phyloP scores from a whole-genome alignment of 2,329 filamentous ascomycete species.

The Fusarium hostae region DNA sequence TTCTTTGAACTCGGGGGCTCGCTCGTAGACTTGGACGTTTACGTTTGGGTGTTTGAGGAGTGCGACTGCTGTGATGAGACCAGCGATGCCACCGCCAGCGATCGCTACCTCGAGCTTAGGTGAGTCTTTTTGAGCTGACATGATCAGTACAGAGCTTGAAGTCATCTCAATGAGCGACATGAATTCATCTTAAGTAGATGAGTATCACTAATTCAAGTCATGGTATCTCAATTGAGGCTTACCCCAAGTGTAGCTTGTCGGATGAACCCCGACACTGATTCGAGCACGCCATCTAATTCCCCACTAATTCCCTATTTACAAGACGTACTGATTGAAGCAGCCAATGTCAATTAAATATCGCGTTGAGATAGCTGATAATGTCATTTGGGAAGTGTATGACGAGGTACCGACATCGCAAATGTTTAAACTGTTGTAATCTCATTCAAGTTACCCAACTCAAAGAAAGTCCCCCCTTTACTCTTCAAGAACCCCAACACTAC shows the following conservation, averaged over 20 bases:
- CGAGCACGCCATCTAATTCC: conserved; percentile 16
- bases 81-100: conserved; percentile 62
- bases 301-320: conserved; percentile 10
- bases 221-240: neutral
- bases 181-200: neutral
- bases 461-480: neutral
- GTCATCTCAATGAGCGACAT: neutral
- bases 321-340: neutral
- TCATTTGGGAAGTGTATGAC: neutral
- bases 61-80: conserved; percentile 59
- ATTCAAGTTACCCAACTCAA: neutral
- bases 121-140: neutral
- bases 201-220: conserved; percentile 20
- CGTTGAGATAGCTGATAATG: neutral
- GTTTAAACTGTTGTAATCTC: no score
- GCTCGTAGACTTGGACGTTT: conserved; percentile 62
- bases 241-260: conserved; percentile 1
- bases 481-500: neutral
- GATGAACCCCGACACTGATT: neutral
- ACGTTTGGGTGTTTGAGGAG: conserved; percentile 54
- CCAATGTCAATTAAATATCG: neutral
- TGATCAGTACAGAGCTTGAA: neutral
- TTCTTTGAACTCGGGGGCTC: conserved; percentile 54
- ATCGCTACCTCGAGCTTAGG: conserved; percentile 52
- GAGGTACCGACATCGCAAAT: neutral